A percentile compares a stretch with the other conserved stretches of the same genome.
Evolutionary conservation across 495 filamentous ascomycete genomes (phyloP).

Genomic region (Hyaloscypha variabilis): DNA sequence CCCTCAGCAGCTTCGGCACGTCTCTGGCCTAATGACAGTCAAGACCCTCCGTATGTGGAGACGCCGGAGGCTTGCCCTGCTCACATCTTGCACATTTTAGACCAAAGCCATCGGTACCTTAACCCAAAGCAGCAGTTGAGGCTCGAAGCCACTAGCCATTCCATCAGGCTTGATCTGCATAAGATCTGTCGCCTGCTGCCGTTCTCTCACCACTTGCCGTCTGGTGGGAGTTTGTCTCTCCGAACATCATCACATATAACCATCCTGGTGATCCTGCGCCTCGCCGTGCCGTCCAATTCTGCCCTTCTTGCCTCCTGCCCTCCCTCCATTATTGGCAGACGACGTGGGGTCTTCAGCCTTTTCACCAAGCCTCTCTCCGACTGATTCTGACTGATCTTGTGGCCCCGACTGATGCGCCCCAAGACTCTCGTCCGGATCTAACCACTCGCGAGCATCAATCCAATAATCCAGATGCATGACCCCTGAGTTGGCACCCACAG

Average conservation of each 20-base stretch:
- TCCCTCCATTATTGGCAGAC: neutral
- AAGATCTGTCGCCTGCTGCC: neutral
- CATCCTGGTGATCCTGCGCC: neutral
- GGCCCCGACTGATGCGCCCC: neutral
- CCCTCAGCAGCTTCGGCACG: neutral
- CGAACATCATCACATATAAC: neutral
- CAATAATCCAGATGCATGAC: neutral
- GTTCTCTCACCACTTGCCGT: neutral
- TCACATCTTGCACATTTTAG: neutral
- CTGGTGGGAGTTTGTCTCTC: neutral
- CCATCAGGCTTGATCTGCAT: neutral
- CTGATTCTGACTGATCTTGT: neutral
- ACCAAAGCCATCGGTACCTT: neutral
- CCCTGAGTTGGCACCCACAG: neutral
- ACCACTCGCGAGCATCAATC: neutral
- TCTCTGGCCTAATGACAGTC: neutral
- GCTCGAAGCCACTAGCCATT: neutral
- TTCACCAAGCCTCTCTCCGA: neutral
- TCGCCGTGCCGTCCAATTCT: neutral
- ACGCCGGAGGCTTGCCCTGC: neutral
- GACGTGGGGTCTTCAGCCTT: neutral
- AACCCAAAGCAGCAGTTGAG: neutral
- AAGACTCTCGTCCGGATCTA: neutral
- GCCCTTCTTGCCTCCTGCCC: neutral
- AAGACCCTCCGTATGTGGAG: neutral